Evolutionary conservation across 345 rosid species (phyloP), one percentile per base, ranked within the genome.

Genomic region (Odontarrhena argentea): DNA sequence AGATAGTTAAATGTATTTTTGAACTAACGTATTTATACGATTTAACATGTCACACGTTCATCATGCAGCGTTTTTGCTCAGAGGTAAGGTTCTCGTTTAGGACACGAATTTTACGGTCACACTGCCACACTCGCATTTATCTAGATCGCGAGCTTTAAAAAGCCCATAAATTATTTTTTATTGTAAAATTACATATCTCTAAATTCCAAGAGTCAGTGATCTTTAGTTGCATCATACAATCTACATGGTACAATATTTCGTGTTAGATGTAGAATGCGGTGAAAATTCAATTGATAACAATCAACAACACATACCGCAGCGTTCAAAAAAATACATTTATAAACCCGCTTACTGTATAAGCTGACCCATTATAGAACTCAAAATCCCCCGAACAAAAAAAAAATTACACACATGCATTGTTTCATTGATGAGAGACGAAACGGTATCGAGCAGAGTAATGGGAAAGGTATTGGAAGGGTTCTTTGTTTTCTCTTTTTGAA

Each of bases 371-470:
- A 34, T 13, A 61, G 57, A 55, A 46, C 64, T 34, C 50, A 48
- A 11, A 50, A 59, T 58, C 35, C 25, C 11, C 36, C 11, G 11
- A 58, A 18, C 22, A 18, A 65, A 65, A 24, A 65, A 24, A 65
- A 45, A 32, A 32, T 4, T 43, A 65, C 67, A 65, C 67, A 64
- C 60, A 51, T n/a, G 35, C 60, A 26, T 57, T 54, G 15, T 49
- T 18, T 65, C 34, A 43, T 14, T 10, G 65, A 71, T 7, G 70
- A 64, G 13, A 30, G 50, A 55, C 28, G 61, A 54, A 47, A 47
- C 14, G 4, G 9, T 65, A 15, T 65, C 32, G 24, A 54, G 52
- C 24, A 52, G 30, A 28, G 34, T 3, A 51, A 18, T 8, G 49
- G 25, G 8, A 38, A 59, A 13, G 3, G 8, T 25, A 38, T 8